phyloP scores from a whole-genome alignment of 2,329 filamentous ascomycete genomes.

The Acarospora socialis region DNA sequence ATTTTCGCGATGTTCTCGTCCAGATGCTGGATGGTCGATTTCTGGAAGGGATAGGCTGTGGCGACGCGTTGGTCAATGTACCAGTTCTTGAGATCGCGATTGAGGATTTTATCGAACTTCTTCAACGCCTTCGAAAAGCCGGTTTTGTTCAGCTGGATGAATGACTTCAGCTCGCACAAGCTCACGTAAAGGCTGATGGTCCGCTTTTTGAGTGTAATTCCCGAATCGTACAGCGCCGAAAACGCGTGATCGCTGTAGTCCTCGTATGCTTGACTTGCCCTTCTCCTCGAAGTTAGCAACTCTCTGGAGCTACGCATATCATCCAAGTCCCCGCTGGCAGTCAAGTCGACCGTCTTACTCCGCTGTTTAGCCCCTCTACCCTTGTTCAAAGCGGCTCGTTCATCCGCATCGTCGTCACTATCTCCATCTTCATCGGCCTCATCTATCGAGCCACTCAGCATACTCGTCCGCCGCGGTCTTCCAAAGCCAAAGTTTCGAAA shows the following conservation, averaged over 20 bases:
- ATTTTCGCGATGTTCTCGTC: slow-evolving; percentile 59
- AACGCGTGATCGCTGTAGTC: slow-evolving; percentile 66
- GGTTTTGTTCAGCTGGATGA: slow-evolving; percentile 88
- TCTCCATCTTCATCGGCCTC: slow-evolving; percentile 29
- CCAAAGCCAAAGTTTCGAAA: slow-evolving; percentile 36
- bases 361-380: slow-evolving; percentile 18
- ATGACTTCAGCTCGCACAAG: slow-evolving; percentile 89
- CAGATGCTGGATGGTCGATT: slow-evolving; percentile 54
- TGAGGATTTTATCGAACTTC: slow-evolving; percentile 94
- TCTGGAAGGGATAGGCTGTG: slow-evolving; percentile 66
- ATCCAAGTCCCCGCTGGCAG: slow-evolving; percentile 20
- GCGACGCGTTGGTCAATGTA: slow-evolving; percentile 67
- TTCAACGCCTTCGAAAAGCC: slow-evolving; percentile 94
- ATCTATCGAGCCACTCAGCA: slow-evolving; percentile 22
- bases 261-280: slow-evolving; percentile 54
- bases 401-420: slow-evolving; percentile 52
- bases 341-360: slow-evolving; percentile 20
- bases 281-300: slow-evolving; percentile 41
- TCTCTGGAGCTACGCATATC: slow-evolving; percentile 52
- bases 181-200: slow-evolving; percentile 79
- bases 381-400: slow-evolving; percentile 26
- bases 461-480: slow-evolving; percentile 32
- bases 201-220: slow-evolving; percentile 84
- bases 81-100: slow-evolving; percentile 60
- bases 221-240: slow-evolving; percentile 52